Base-by-base conservation (phyloP, 1,284 basidiomycete genomes). In the Irpex lacteus region DNA sequence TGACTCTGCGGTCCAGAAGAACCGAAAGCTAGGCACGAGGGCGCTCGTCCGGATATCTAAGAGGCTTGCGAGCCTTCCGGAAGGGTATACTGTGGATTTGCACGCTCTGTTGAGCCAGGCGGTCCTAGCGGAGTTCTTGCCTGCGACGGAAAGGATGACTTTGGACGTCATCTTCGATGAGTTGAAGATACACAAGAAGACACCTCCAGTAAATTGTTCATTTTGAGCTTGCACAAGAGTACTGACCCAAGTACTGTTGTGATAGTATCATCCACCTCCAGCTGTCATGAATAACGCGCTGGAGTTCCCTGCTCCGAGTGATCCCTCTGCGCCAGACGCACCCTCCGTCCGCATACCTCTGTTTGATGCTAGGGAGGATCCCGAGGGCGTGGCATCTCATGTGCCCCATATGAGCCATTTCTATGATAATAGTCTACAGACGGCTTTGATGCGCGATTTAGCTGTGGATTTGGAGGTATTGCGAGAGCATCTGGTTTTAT, bases 331-430 rank as follows among this genome's bases (percentile, higher is more conserved):
- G 26, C 74, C 74, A 5, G 73, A 59, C 9, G 36, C 72, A 7
- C 67, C 75, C 3, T 57, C 75, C 2, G 80, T 79, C 0, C 68
- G 66, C 4, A 81, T 89, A 34, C 82, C 83, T 4, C 71, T 76
- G 3, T 88, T 88, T 71, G 76, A 85, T 60, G 61, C 77, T 6
- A 62, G 73, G 2, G 74, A 81, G 64, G 87, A 89, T 69, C 75
- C 76, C 0, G 81, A 83, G 49, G 86, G 86, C 11, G 81, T 77
- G 13, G 77, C 78, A 1, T 84, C 85, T 3, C 82, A 85, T 71
- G 79, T 89, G 1, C 87, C 87, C 8, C 79, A 87, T 67, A 88
- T 88, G 86, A 85, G 86, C 63, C 82, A 86, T 67, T 89, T 88
- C 73, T 87, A 88, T 68, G 83, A 89, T 66, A 89, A 89, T 67